phyloP scores from a whole-genome alignment of 495 filamentous ascomycete genomes.

The Penicillium pulvis region DNA sequence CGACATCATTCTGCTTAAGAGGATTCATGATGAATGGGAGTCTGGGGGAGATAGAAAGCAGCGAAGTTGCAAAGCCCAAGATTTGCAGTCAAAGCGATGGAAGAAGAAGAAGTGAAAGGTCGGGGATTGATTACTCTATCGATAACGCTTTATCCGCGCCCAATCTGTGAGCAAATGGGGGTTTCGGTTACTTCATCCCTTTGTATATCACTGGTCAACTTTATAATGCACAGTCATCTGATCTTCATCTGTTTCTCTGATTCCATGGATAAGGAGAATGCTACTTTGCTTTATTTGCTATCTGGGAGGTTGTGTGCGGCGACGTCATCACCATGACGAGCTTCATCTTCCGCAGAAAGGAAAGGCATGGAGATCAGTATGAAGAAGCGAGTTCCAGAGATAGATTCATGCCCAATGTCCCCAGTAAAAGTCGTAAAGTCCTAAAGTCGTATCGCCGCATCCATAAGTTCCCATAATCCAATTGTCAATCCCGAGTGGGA shows the following conservation, averaged over 20 bases:
- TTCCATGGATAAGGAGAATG: too few species aligned
- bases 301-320: background rate
- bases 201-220: background rate
- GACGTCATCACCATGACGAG: background rate
- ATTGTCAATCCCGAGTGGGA: background rate
- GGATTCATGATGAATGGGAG: background rate
- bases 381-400: background rate
- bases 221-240: background rate
- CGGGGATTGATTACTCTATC: constrained; percentile 8
- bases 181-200: background rate
- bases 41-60: background rate
- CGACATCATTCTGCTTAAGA: background rate
- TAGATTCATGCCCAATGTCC: background rate
- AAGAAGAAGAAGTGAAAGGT: background rate
- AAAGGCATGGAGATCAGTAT: background rate
- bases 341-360: background rate
- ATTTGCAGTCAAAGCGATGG: background rate
- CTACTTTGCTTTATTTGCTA: background rate
- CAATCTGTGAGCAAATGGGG: constrained; percentile 1
- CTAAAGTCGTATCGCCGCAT: constrained; percentile 19
- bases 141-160: constrained; percentile 14
- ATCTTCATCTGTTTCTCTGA: background rate
- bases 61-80: background rate
- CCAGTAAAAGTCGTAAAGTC: constrained; percentile 1
- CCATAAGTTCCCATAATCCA: background rate